Conservation (phyloP, 78 protist species). For the Bodo saltans region DNA sequence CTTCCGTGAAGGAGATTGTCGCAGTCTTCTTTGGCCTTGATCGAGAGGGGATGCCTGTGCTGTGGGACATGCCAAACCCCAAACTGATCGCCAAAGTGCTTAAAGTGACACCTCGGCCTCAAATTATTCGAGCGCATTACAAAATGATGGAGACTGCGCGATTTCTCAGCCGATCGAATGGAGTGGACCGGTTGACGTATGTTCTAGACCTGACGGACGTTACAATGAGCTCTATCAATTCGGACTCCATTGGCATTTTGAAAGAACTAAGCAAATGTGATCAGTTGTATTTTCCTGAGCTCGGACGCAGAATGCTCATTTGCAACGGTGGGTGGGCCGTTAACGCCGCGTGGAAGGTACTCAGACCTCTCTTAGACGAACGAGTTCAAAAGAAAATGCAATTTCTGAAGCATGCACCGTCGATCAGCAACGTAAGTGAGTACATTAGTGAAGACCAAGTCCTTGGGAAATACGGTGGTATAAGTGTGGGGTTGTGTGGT, state of each 20-base stretch:
- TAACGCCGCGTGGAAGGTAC: background rate
- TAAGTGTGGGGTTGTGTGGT: too few species aligned
- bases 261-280: background rate
- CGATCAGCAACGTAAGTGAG: too few species aligned
- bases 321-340: background rate
- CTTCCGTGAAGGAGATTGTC: background rate
- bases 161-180: background rate
- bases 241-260: background rate
- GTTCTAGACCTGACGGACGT: background rate
- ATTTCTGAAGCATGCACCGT: too few species aligned
- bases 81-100: background rate
- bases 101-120: background rate
- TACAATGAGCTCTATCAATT: background rate
- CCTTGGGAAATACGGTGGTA: too few species aligned
- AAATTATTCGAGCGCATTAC: background rate
- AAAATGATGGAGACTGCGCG: background rate
- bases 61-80: background rate
- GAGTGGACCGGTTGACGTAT: background rate
- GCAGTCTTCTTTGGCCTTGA: background rate
- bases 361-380: background rate
- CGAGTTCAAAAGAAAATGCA: background rate
- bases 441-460: too few species aligned
- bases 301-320: background rate
- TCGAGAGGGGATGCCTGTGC: background rate
- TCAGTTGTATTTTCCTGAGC: background rate